phyloP scores from a whole-genome alignment of 2,329 filamentous ascomycete genomes.

The Epichloe coenophiala region DNA sequence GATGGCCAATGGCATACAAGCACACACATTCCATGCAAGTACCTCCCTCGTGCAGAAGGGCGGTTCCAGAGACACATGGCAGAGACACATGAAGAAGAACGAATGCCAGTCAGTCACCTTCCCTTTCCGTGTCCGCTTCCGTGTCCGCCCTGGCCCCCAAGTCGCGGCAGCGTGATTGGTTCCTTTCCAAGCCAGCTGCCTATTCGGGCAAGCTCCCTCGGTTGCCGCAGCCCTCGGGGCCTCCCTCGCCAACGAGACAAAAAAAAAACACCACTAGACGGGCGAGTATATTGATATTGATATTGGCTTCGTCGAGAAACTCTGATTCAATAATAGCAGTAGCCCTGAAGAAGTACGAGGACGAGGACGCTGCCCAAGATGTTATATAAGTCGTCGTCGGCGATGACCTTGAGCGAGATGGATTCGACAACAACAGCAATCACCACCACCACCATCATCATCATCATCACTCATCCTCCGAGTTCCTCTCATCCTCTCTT shows the following conservation, averaged over 20 bases:
- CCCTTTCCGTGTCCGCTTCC: neutral
- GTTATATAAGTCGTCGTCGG: neutral
- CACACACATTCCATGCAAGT: too few species aligned
- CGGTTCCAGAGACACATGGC: too few species aligned
- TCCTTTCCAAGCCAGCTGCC: neutral
- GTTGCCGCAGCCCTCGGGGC: neutral
- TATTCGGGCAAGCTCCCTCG: conserved; percentile 2
- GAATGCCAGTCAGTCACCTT: too few species aligned
- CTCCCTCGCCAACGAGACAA: too few species aligned
- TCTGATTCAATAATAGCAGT: neutral
- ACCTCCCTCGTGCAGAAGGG: too few species aligned
- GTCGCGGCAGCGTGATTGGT: neutral
- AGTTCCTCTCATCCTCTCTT: neutral
- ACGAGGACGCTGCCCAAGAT: neutral
- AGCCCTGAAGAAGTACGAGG: neutral
- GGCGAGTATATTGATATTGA: conserved; percentile 1
- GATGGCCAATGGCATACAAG: too few species aligned
- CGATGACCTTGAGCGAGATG: neutral
- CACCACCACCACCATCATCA: neutral
- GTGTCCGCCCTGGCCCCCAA: neutral
- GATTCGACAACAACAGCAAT: neutral
- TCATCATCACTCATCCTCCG: neutral
- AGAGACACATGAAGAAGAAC: too few species aligned
- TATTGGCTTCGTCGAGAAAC: neutral
- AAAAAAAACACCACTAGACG: neutral